Evolutionary conservation across 73 alveolate species (phyloP), one percentile per base, ranked within the genome.

Genomic region (Tetrahymena thermophila): DNA sequence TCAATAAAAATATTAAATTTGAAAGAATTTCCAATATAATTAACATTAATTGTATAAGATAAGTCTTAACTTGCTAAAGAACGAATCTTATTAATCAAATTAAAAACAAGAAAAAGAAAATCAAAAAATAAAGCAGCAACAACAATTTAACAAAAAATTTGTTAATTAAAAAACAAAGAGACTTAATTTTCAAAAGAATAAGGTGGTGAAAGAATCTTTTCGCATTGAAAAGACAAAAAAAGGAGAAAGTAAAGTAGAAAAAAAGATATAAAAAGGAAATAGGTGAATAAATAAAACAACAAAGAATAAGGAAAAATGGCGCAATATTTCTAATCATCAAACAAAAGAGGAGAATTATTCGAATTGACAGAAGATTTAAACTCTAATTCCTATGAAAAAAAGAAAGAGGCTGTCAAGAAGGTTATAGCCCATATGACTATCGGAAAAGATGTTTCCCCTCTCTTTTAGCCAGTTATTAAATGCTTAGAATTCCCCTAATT

Each of bases 351-450:
- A 6, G 96, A 94, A 85, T 94, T 94, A 94, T 71, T 43, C 31
- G 96, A 94, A 85, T 56, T 94, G 31, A 35, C 84, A 56, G 93
- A 34, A 43, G 95, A 94, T 85, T 94, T 94, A 85, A 94, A 94
- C 85, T 94, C 89, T 11, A 40, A 42, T 21, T 84, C 89, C 50
- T 94, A 84, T 85, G 96, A 94, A 43, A 94, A 85, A 85, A 94
- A 94, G 96, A 85, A 94, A 84, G 96, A 85, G 94, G 95, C 96
- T 84, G 50, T 84, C 34, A 94, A 94, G 89, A 94, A 94, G 57
- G 95, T 84, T 71, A 94, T 94, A 37, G 96, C 95, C 2, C 55
- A 25, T 84, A 85, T 94, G 96, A 94, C 96, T 37, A 85, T 94
- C 31, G 96, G 96, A 10, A 94, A 94, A 85, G 96, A 94, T 56